Conservation (phyloP, 2,329 filamentous ascomycete species). For the Xylariaceae sp. region DNA sequence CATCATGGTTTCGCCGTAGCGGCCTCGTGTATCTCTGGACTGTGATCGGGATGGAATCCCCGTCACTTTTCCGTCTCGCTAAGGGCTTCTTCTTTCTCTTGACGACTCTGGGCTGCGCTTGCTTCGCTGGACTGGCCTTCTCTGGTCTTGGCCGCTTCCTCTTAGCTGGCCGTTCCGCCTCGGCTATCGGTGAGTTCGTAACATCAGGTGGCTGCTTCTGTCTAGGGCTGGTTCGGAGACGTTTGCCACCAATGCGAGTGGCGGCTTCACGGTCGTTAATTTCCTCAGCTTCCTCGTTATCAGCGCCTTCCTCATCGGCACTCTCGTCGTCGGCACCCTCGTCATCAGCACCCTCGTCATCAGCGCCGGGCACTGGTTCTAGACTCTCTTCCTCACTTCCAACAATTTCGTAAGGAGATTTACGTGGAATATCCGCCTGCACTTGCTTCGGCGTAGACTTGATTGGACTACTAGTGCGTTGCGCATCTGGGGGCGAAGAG, state of each 20-base stretch:
- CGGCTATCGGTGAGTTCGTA: slow-evolving; percentile 33
- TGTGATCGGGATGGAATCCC: slow-evolving; percentile 46
- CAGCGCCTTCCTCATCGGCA: slow-evolving; percentile 21
- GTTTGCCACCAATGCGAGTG: slow-evolving; percentile 38
- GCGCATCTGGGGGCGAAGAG: slow-evolving; percentile 29
- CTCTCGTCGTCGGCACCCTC: slow-evolving; percentile 18
- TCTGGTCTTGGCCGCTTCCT: slow-evolving; percentile 32
- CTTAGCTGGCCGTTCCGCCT: slow-evolving; percentile 32
- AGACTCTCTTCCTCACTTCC: slow-evolving; percentile 24
- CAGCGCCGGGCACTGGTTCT: slow-evolving; percentile 6
- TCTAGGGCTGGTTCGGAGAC: slow-evolving; percentile 35
- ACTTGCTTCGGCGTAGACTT: slow-evolving; percentile 25
- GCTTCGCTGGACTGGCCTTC: slow-evolving; percentile 38
- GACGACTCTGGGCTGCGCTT: slow-evolving; percentile 35
- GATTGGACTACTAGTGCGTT: slow-evolving; percentile 26
- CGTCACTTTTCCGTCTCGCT: slow-evolving; percentile 24
- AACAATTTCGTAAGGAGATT: slow-evolving; percentile 14
- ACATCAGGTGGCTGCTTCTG: slow-evolving; percentile 37
- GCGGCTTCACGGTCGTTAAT: slow-evolving; percentile 41
- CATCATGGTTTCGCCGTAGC: slow-evolving; percentile 36
- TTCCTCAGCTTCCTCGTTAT: slow-evolving; percentile 37
- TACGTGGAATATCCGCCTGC: slow-evolving; percentile 9
- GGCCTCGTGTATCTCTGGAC: slow-evolving; percentile 55
- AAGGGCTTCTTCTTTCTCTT: slow-evolving; percentile 23
- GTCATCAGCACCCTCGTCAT: slow-evolving; percentile 12